These are phyloP conservation scores for Microsporum canis DNA, from an alignment of 2,329 filamentous ascomycete genomes.

Conservation along the genomic window DNA sequence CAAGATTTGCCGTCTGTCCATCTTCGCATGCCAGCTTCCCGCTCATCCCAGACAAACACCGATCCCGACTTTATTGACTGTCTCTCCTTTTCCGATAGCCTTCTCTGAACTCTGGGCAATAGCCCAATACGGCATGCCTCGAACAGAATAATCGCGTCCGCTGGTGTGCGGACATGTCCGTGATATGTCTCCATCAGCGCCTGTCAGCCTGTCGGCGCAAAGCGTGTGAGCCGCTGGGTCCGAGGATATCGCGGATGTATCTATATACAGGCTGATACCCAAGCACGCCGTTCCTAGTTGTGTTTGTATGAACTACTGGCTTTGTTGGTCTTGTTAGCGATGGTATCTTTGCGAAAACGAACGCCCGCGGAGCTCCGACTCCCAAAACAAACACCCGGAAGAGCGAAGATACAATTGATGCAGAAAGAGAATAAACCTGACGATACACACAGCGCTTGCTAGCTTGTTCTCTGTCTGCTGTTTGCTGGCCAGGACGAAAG, in stretches of 20 bases:
- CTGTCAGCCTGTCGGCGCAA: background rate
- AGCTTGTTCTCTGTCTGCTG: no score
- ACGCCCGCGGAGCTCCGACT: no score
- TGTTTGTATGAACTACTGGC: background rate
- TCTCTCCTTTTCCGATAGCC: slow-evolving; percentile 91
- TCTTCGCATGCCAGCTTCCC: slow-evolving; percentile 92
- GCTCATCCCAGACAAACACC: slow-evolving; percentile 99
- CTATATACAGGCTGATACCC: background rate
- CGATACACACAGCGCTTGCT: no score
- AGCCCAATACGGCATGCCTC: slow-evolving; percentile 87
- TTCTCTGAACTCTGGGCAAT: slow-evolving; percentile 79
- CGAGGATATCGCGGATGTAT: background rate
- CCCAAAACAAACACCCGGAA: no score
- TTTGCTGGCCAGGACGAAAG: no score
- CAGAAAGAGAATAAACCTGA: no score
- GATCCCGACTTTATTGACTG: slow-evolving; percentile 93
- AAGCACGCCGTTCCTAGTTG: no score
- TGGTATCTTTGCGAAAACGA: background rate
- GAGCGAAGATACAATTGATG: no score
- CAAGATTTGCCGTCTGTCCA: slow-evolving; percentile 99
- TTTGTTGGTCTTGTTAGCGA: background rate
- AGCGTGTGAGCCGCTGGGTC: background rate
- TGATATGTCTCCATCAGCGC: slow-evolving; percentile 82
- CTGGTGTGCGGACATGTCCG: slow-evolving; percentile 88
- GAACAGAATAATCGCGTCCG: slow-evolving; percentile 96